These are phyloP conservation scores for Eucalyptus decipiens DNA, from an alignment of 345 rosid species.

Conservation along the genomic window DNA sequence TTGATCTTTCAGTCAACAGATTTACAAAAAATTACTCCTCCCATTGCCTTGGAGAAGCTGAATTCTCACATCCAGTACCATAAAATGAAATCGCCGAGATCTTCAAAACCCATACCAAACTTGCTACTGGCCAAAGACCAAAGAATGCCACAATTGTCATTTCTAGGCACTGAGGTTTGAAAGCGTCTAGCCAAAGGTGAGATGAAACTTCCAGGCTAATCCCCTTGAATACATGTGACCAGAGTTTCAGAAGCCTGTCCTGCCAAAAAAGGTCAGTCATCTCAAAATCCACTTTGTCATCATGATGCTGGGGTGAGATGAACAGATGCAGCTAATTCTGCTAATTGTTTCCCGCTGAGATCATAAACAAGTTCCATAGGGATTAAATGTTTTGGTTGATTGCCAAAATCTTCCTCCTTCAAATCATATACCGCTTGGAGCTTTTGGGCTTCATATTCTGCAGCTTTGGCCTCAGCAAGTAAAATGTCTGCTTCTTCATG, in stretches of 20 bases:
- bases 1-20: neutral
- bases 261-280: neutral
- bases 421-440: conserved; percentile 36
- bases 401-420: conserved; percentile 41
- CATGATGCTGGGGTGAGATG: conserved; percentile 1
- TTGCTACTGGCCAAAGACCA: neutral
- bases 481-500: conserved; percentile 70
- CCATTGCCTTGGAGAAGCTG: neutral
- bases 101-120: neutral
- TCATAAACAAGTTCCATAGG: conserved; percentile 71
- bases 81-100: neutral
- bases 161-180: neutral
- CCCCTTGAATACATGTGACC: neutral
- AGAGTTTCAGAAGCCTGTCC: neutral
- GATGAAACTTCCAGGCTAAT: neutral
- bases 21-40: neutral
- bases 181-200: neutral
- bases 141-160: neutral
- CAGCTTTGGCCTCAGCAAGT: conserved; percentile 66
- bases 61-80: neutral
- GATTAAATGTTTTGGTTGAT: conserved; percentile 42
- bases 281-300: neutral
- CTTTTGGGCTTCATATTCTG: conserved; percentile 57
- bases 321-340: conserved; percentile 44
- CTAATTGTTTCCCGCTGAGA: conserved; percentile 40